Evolutionary conservation across 2,329 filamentous ascomycete genomes (phyloP).

Genomic region (Cladosporium austrohemisphaericum): DNA sequence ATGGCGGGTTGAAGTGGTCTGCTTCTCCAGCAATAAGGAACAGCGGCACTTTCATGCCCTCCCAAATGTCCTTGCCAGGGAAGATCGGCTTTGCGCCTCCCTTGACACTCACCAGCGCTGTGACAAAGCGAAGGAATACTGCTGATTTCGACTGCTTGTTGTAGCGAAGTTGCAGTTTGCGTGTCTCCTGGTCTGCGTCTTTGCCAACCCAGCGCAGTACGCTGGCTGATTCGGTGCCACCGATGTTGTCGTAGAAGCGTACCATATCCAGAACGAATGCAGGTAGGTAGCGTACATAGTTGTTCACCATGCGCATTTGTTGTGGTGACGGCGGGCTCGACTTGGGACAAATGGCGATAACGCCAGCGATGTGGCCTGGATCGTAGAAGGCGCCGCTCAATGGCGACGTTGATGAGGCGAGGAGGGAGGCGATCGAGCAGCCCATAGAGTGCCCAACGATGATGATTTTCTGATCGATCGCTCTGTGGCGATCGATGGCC

Average conservation of each 20-base stretch:
- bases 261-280: constrained; percentile 70
- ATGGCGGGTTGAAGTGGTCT: constrained; percentile 71
- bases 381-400: constrained; percentile 54
- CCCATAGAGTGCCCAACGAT: constrained; percentile 90
- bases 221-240: constrained; percentile 72
- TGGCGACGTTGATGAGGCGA: constrained; percentile 60
- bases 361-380: constrained; percentile 58
- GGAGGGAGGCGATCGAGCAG: constrained; percentile 68
- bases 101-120: constrained; percentile 48
- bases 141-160: constrained; percentile 80
- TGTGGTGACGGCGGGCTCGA: constrained; percentile 49
- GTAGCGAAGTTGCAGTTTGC: constrained; percentile 65
- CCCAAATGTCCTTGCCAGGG: constrained; percentile 69
- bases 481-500: constrained; percentile 70
- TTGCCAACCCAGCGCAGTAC: constrained; percentile 72
- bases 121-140: constrained; percentile 78
- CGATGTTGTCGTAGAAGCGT: constrained; percentile 72
- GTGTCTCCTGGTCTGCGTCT: constrained; percentile 62
- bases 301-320: constrained; percentile 2
- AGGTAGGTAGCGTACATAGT: constrained; percentile 53
- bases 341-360: constrained; percentile 78
- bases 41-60: constrained; percentile 66
- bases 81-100: constrained; percentile 47
- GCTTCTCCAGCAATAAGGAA: constrained; percentile 74
- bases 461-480: constrained; percentile 69